Evolutionary conservation across 768 basidiomycete species (phyloP).

Genomic region (Austroboletus festivus): DNA sequence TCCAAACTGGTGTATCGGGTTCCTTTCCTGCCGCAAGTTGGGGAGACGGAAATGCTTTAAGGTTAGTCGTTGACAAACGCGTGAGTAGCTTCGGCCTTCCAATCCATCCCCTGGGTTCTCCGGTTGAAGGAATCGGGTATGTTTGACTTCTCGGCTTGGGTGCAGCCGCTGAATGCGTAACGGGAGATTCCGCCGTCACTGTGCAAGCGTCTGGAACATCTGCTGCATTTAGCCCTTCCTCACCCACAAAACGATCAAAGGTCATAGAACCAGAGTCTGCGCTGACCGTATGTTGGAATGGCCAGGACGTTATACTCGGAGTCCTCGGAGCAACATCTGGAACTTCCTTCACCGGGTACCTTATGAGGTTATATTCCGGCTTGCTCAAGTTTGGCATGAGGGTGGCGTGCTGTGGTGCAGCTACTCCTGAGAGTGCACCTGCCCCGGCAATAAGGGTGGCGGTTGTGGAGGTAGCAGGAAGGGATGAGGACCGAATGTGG

Average conservation of each 20-base stretch:
- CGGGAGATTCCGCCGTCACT: slow-evolving; percentile 14
- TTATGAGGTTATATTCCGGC: slow-evolving; percentile 63
- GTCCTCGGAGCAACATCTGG: not conserved
- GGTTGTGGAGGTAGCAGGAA: slow-evolving; percentile 19
- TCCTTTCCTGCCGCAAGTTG: slow-evolving; percentile 7
- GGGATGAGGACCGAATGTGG: slow-evolving; percentile 16
- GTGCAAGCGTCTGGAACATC: slow-evolving; percentile 16
- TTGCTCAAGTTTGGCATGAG: slow-evolving; percentile 57
- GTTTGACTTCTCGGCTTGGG: not conserved
- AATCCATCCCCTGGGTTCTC: slow-evolving; percentile 32
- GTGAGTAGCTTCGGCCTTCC: slow-evolving; percentile 33
- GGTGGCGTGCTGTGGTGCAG: slow-evolving; percentile 46
- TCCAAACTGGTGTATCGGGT: slow-evolving; percentile 13
- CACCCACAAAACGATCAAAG: not conserved
- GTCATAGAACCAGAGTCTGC: slow-evolving; percentile 10
- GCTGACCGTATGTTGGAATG: slow-evolving; percentile 9
- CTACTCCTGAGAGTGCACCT: slow-evolving; percentile 59
- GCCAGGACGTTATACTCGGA: slow-evolving; percentile 1
- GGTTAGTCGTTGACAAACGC: slow-evolving; percentile 10
- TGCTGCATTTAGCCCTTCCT: slow-evolving; percentile 5
- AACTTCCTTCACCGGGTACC: slow-evolving; percentile 38
- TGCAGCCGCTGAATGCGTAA: slow-evolving; percentile 3
- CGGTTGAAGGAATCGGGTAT: slow-evolving; percentile 1
- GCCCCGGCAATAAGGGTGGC: slow-evolving; percentile 72
- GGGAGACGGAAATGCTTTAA: slow-evolving; percentile 10